phyloP scores from a whole-genome alignment of 192 early-diverging fungal genomes.

The Geosiphon pyriformis region DNA sequence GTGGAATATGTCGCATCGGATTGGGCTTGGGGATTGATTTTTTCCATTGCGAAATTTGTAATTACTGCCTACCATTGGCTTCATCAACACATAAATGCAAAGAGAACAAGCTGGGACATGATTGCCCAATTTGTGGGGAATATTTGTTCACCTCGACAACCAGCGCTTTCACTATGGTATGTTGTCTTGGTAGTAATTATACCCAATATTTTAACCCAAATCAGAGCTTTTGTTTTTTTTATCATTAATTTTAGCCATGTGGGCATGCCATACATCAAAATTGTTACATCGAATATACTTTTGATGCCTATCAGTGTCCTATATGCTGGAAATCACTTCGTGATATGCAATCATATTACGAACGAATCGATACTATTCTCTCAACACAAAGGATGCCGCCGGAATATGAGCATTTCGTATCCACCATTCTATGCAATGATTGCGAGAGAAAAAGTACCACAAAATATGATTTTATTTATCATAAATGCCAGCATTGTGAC shows the following conservation, averaged over 20 bases:
- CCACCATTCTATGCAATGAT: conserved; percentile 89
- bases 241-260: conserved; percentile 78
- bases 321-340: conserved; percentile 89
- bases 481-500: conserved; percentile 80
- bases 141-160: conserved; percentile 85
- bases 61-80: conserved; percentile 79
- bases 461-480: conserved; percentile 93
- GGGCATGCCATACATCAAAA: conserved; percentile 88
- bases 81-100: conserved; percentile 84
- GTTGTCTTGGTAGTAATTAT: too few species aligned
- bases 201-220: too few species aligned
- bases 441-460: conserved; percentile 80
- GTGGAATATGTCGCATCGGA: conserved; percentile 90
- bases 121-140: conserved; percentile 97
- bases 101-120: conserved; percentile 82
- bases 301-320: conserved; percentile 92
- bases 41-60: conserved; percentile 89
- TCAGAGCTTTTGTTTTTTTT: too few species aligned
- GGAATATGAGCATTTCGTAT: conserved; percentile 72
- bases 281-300: conserved; percentile 78
- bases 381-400: conserved; percentile 81
- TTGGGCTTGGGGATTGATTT: conserved; percentile 72
- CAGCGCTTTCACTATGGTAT: conserved; percentile 79
- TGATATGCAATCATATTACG: conserved; percentile 77
- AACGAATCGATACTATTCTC: conserved; percentile 76